Evolutionary conservation across 2,329 filamentous ascomycete genomes (phyloP).

Genomic region (Dactylellina haptotyla): DNA sequence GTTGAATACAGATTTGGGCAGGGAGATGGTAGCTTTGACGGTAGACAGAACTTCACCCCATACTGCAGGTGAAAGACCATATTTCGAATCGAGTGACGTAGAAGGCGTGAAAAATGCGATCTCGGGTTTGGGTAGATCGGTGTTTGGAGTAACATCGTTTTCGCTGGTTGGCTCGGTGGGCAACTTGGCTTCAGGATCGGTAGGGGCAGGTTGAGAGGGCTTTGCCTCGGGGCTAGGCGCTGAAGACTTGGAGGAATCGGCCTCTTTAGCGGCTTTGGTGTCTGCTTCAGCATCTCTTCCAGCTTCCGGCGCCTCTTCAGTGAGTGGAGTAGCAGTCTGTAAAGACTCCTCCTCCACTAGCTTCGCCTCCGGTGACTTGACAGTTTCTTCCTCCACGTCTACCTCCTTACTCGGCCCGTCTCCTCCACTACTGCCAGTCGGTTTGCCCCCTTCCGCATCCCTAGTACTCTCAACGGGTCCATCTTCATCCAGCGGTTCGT

Average conservation of each 20-base stretch:
- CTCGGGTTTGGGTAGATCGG: constrained; percentile 10
- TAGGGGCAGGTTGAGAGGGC: neutral
- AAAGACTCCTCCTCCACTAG: neutral
- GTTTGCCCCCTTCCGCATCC: constrained; percentile 35
- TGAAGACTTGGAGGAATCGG: neutral
- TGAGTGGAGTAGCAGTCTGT: constrained; percentile 52
- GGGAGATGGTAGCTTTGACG: constrained; percentile 66
- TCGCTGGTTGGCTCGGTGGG: constrained; percentile 1
- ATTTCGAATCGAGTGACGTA: constrained; percentile 57
- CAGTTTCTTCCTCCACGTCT: constrained; percentile 20
- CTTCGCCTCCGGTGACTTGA: constrained; percentile 10
- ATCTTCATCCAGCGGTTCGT: constrained; percentile 53
- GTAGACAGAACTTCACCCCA: constrained; percentile 66
- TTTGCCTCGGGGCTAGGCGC: constrained; percentile 5
- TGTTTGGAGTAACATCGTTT: neutral
- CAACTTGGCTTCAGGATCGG: constrained; percentile 19
- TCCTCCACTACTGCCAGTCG: constrained; percentile 27
- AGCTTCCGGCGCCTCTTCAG: constrained; percentile 10
- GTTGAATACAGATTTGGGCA: constrained; percentile 61
- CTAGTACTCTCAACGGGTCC: constrained; percentile 44
- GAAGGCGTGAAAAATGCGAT: constrained; percentile 50
- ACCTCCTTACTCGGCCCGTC: constrained; percentile 43
- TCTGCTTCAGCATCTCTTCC: constrained; percentile 1
- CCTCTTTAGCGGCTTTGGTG: too few relatives aligned
- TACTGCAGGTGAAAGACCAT: constrained; percentile 62